A percentile compares a stretch with the other conserved stretches of the same genome.
Conservation (phyloP, 1,284 basidiomycete genomes). For the Chondrostereum purpureum region DNA sequence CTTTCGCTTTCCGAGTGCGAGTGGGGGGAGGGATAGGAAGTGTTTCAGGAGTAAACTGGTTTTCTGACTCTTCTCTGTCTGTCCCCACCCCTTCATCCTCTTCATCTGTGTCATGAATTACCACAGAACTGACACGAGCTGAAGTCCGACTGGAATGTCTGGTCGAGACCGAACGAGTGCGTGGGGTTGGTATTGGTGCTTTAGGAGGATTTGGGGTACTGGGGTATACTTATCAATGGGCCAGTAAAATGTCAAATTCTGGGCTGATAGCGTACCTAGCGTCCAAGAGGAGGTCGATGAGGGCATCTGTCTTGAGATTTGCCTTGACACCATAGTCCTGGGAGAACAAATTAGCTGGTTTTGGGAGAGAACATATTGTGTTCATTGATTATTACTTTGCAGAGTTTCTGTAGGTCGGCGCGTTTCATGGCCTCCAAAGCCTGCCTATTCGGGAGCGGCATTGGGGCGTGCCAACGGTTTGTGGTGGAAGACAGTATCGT, state of each 20-base stretch:
- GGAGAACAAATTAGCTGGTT: constrained; percentile 18
- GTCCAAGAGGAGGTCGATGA: constrained; percentile 67
- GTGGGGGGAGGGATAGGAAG: constrained; percentile 26
- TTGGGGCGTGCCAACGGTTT: constrained; percentile 20
- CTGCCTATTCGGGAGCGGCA: constrained; percentile 49
- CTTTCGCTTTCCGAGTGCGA: constrained; percentile 62
- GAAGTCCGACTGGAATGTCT: constrained; percentile 27
- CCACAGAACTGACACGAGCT: constrained; percentile 34
- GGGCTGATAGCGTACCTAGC: constrained; percentile 44
- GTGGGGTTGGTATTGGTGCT: constrained; percentile 17
- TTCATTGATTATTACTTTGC: constrained; percentile 49
- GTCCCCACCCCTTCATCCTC: constrained; percentile 30
- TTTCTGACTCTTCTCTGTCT: constrained; percentile 9
- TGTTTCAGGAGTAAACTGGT: constrained; percentile 21
- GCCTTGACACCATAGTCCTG: constrained; percentile 74
- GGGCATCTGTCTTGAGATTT: constrained; percentile 69
- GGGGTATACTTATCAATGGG: constrained; percentile 15
- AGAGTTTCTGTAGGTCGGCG: constrained; percentile 64
- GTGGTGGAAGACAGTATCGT: constrained; percentile 12
- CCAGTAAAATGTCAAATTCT: too few relatives aligned
- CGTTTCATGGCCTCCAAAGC: constrained; percentile 60
- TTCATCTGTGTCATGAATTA: constrained; percentile 44
- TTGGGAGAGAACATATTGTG: constrained; percentile 3
- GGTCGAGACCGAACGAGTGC: constrained; percentile 36
- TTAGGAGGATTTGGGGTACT: constrained; percentile 24